phyloP scores from a whole-genome alignment of 768 basidiomycete genomes.

The Suillus decipiens region DNA sequence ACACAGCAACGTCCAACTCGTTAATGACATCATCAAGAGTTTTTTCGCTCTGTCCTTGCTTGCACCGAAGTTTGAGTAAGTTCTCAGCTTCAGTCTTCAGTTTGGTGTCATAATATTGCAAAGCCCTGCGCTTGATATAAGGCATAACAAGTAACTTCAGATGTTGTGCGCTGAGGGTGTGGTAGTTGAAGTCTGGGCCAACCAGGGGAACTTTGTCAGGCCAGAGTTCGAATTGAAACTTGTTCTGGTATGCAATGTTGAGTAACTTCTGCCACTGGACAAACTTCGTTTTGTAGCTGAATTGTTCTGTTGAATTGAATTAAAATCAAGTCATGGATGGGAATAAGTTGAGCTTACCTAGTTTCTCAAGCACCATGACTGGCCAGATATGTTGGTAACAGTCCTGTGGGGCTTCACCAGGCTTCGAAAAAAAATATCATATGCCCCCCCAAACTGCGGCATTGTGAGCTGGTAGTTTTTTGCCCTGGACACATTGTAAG shows the following conservation, averaged over 20 bases:
- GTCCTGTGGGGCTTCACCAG: not conserved
- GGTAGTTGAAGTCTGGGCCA: not conserved
- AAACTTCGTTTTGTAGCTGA: not conserved
- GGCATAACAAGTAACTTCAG: not conserved
- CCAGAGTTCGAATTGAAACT: not conserved
- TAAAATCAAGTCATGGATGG: not conserved
- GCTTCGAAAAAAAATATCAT: not conserved
- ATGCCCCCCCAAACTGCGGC: not conserved
- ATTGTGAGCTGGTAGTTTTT: not conserved
- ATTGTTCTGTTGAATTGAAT: not conserved
- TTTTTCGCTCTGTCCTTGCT: not conserved
- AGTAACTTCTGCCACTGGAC: not conserved
- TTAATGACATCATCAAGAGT: constrained; percentile 3
- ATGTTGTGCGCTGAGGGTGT: not conserved
- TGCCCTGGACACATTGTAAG: not conserved
- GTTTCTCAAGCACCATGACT: not conserved
- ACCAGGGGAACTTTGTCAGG: not conserved
- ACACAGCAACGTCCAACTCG: not conserved
- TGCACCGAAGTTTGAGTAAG: not conserved
- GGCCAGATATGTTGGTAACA: not conserved
- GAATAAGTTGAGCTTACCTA: not conserved
- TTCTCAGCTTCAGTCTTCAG: not conserved
- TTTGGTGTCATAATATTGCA: not conserved
- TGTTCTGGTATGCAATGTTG: not conserved
- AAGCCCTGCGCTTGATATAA: not conserved